Evolutionary conservation across 768 basidiomycete species (phyloP).

Genomic region (Xerocomellus dryophilus): DNA sequence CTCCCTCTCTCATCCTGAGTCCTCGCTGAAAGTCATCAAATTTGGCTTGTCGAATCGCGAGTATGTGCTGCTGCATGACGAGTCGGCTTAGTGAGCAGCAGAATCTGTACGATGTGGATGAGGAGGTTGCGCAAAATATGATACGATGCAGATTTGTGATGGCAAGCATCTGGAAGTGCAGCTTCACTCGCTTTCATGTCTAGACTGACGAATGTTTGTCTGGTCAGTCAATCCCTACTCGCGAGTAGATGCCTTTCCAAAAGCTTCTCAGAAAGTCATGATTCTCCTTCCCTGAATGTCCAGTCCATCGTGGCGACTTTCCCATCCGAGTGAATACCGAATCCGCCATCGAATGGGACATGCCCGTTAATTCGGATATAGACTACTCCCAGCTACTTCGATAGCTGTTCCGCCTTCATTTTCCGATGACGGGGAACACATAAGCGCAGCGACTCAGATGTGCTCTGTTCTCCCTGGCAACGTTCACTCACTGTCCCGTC

Average conservation of each 20-base stretch:
- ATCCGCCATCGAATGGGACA: background rate
- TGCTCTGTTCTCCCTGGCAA: background rate
- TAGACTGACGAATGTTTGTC: background rate
- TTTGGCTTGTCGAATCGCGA: slow-evolving; percentile 79
- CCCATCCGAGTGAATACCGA: background rate
- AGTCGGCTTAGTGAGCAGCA: slow-evolving; percentile 43
- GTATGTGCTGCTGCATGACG: slow-evolving; percentile 84
- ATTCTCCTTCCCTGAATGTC: background rate
- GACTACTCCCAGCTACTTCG: background rate
- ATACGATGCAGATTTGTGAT: background rate
- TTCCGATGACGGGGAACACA: no score
- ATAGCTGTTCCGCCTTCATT: background rate
- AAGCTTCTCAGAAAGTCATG: background rate
- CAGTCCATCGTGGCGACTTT: background rate
- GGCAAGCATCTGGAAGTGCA: background rate
- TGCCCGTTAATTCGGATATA: background rate
- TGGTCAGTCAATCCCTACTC: background rate
- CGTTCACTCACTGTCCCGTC: background rate
- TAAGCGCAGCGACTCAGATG: no score
- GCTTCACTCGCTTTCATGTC: background rate
- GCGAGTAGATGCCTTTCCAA: background rate
- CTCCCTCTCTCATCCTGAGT: slow-evolving; percentile 8
- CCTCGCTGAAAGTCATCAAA: slow-evolving; percentile 61
- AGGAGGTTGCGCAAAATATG: background rate
- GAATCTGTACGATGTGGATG: background rate